Conservation (phyloP, 352 stramenopile species). For the Peronospora tabacina region DNA sequence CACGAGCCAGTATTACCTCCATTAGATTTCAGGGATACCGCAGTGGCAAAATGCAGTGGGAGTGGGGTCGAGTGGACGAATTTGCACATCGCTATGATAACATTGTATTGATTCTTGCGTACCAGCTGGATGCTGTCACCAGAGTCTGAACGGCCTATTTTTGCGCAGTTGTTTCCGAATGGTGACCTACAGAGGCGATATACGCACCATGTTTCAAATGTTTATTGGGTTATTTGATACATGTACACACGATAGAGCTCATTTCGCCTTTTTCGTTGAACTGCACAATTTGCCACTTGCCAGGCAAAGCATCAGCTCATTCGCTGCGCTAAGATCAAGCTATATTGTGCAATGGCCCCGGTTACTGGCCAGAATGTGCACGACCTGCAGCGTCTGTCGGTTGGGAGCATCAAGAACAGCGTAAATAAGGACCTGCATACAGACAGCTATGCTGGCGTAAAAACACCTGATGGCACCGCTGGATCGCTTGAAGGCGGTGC, state of each 20-base stretch:
- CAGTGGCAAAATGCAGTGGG: neutral
- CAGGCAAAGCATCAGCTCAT: constrained; percentile 3
- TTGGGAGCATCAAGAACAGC: constrained; percentile 32
- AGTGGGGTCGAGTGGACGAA: neutral
- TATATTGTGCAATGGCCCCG: constrained; percentile 14
- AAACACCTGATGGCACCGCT: constrained; percentile 24
- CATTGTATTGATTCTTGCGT: constrained; percentile 11
- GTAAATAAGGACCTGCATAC: constrained; percentile 20
- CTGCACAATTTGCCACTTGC: constrained; percentile 7
- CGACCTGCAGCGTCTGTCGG: constrained; percentile 33
- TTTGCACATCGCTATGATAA: constrained; percentile 15
- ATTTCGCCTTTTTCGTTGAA: constrained; percentile 18
- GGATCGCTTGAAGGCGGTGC: constrained; percentile 30
- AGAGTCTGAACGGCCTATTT: constrained; percentile 14
- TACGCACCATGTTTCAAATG: too few species aligned
- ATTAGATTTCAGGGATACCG: constrained; percentile 18
- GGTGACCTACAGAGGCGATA: neutral
- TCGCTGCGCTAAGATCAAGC: constrained; percentile 2
- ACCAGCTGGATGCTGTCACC: constrained; percentile 4
- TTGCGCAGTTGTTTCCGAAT: neutral
- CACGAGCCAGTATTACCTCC: constrained; percentile 4
- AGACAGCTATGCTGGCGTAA: constrained; percentile 23
- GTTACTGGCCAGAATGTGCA: constrained; percentile 23
- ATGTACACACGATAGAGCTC: constrained; percentile 11
- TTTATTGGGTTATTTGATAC: neutral